phyloP scores from a whole-genome alignment of 2,329 filamentous ascomycete genomes.

The Sclerotinia nivalis region DNA sequence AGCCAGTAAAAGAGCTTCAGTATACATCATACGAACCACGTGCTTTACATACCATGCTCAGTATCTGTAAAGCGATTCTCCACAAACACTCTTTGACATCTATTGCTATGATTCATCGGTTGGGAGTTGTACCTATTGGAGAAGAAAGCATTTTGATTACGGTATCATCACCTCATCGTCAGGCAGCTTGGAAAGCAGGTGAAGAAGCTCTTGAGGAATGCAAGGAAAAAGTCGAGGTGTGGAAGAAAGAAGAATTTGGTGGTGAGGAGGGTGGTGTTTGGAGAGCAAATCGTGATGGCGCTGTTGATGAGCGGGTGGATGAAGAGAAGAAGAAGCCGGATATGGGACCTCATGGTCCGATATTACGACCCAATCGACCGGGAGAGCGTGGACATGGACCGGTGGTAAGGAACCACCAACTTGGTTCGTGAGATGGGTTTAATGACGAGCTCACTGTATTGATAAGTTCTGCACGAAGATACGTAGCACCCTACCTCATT shows the following conservation, averaged over 20 bases:
- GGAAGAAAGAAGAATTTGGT: conserved; percentile 89
- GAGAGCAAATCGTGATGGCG: conserved; percentile 83
- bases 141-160: conserved; percentile 92
- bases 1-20: conserved; percentile 71
- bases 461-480: neutral
- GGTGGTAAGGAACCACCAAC: conserved; percentile 29
- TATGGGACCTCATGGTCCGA: conserved; percentile 32
- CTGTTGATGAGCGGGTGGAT: conserved; percentile 37
- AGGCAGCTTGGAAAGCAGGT: conserved; percentile 82
- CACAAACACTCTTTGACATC: conserved; percentile 66
- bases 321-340: conserved; percentile 18
- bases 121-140: conserved; percentile 83
- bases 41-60: conserved; percentile 67
- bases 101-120: conserved; percentile 78
- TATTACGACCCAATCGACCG: conserved; percentile 30
- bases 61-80: conserved; percentile 59
- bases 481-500: too few relatives aligned
- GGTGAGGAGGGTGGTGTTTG: conserved; percentile 74
- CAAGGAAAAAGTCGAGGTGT: conserved; percentile 88
- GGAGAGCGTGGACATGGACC: conserved; percentile 39
- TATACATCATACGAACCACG: conserved; percentile 74
- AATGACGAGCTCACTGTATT: neutral
- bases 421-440: neutral
- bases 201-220: conserved; percentile 87
- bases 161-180: conserved; percentile 78